A percentile compares a stretch with the other conserved stretches of the same genome.
These are phyloP conservation scores for Aschersonia sp. DNA, from an alignment of 2,329 filamentous ascomycete species.

Conservation along the genomic window DNA sequence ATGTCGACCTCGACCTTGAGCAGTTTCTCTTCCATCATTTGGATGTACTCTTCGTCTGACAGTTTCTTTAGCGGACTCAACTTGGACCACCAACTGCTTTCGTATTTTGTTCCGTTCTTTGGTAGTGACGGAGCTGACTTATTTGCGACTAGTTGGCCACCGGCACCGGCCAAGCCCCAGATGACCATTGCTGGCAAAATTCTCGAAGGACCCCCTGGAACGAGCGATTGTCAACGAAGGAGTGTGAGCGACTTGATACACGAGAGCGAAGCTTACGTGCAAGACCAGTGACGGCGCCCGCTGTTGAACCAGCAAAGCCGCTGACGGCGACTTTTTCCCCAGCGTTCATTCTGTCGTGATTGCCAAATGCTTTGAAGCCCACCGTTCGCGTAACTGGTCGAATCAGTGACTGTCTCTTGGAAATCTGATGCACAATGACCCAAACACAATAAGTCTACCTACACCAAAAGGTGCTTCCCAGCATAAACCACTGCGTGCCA, in stretches of 20 bases:
- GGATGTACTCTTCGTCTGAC: constrained; percentile 57
- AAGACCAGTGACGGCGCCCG: constrained; percentile 44
- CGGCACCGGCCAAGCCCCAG: constrained; percentile 28
- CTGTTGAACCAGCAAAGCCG: constrained; percentile 53
- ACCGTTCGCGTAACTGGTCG: constrained; percentile 32
- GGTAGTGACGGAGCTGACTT: constrained; percentile 11
- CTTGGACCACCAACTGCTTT: constrained; percentile 33
- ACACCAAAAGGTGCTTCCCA: constrained; percentile 68
- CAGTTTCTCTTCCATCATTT: constrained; percentile 56
- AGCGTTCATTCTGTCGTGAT: constrained; percentile 35
- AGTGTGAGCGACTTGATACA: background rate
- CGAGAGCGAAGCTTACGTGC: constrained; percentile 26
- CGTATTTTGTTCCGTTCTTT: constrained; percentile 22
- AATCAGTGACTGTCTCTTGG: background rate
- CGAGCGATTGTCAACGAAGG: constrained; percentile 6
- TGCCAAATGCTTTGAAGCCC: constrained; percentile 31
- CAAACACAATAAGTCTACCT: constrained; percentile 14
- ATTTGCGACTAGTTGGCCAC: constrained; percentile 23
- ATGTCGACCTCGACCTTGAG: constrained; percentile 62
- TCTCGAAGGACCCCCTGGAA: constrained; percentile 34
- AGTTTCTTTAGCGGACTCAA: constrained; percentile 60
- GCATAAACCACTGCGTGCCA: constrained; percentile 66
- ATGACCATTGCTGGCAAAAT: constrained; percentile 35
- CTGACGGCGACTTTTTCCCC: constrained; percentile 52
- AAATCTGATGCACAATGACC: background rate